These are phyloP conservation scores for Xeromyces bisporus DNA, from an alignment of 495 filamentous ascomycete species.

Conservation along the genomic window DNA sequence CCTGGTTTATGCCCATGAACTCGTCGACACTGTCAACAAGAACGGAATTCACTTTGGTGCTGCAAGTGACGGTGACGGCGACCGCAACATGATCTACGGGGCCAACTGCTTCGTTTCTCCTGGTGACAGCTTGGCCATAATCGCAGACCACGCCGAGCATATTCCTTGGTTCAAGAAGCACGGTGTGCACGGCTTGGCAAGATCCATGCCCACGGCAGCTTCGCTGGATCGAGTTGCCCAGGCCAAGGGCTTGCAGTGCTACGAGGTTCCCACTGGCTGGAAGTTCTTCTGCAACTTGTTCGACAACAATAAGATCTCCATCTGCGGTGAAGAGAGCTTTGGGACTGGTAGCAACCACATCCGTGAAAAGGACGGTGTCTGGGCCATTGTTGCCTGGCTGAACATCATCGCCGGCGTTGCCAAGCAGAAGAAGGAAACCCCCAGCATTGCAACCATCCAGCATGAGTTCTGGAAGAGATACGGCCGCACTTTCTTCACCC, in stretches of 20 bases:
- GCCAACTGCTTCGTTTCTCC: slow-evolving; percentile 92
- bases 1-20: slow-evolving; percentile 89
- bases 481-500: slow-evolving; percentile 96
- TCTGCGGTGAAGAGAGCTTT: slow-evolving; percentile 96
- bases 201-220: slow-evolving; percentile 91
- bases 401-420: slow-evolving; percentile 96
- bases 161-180: slow-evolving; percentile 98
- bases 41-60: slow-evolving; percentile 88
- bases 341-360: slow-evolving; percentile 99
- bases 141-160: slow-evolving; percentile 79
- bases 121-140: slow-evolving; percentile 92
- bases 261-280: slow-evolving; percentile 97
- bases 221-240: slow-evolving; percentile 91
- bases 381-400: slow-evolving; percentile 93
- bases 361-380: slow-evolving; percentile 94
- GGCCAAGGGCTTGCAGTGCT: slow-evolving; percentile 78
- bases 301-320: slow-evolving; percentile 92
- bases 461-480: slow-evolving; percentile 94
- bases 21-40: slow-evolving; percentile 87
- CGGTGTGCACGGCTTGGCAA: slow-evolving; percentile 84
- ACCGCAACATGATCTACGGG: slow-evolving; percentile 99
- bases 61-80: slow-evolving; percentile 89
- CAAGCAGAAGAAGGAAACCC: slow-evolving; percentile 52
- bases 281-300: slow-evolving; percentile 99
- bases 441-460: slow-evolving; percentile 89